Evolutionary conservation across 1,284 basidiomycete species (phyloP).

Genomic region (Thecaphora thlaspeos): DNA sequence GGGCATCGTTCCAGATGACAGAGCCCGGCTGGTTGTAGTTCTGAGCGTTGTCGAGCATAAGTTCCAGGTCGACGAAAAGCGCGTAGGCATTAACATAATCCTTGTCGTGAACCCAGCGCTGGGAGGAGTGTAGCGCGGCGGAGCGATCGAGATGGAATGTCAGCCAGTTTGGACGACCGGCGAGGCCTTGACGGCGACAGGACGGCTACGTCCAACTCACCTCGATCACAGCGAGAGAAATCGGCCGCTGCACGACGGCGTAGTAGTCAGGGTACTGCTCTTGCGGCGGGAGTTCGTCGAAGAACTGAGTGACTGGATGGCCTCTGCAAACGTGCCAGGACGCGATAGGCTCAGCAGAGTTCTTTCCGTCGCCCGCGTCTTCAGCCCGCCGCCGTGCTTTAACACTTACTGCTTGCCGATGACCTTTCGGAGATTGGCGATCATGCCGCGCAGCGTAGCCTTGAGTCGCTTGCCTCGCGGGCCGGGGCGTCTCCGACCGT

Average conservation of each 20-base stretch:
- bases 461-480: conserved; percentile 52
- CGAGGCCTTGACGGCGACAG: neutral
- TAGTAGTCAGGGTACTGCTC: conserved; percentile 54
- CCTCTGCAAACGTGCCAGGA: conserved; percentile 6
- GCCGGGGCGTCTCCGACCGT: conserved; percentile 36
- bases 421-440: conserved; percentile 30
- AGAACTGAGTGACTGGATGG: conserved; percentile 33
- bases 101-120: conserved; percentile 31
- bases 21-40: conserved; percentile 47
- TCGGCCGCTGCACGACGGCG: conserved; percentile 43
- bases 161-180: neutral
- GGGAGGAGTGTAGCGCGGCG: too few species aligned
- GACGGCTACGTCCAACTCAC: conserved; percentile 1
- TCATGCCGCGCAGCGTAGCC: conserved; percentile 43
- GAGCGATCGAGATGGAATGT: neutral
- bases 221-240: conserved; percentile 48
- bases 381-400: neutral
- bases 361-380: too few species aligned
- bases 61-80: conserved; percentile 43
- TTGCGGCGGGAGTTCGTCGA: conserved; percentile 45
- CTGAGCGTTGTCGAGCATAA: conserved; percentile 55
- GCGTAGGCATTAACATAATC: conserved; percentile 48
- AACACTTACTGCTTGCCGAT: conserved; percentile 7
- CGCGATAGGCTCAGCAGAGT: neutral
- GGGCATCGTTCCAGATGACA: conserved; percentile 47